Evolutionary conservation across 2,329 filamentous ascomycete species (phyloP).

Genomic region (Trichophyton mentagrophytes): DNA sequence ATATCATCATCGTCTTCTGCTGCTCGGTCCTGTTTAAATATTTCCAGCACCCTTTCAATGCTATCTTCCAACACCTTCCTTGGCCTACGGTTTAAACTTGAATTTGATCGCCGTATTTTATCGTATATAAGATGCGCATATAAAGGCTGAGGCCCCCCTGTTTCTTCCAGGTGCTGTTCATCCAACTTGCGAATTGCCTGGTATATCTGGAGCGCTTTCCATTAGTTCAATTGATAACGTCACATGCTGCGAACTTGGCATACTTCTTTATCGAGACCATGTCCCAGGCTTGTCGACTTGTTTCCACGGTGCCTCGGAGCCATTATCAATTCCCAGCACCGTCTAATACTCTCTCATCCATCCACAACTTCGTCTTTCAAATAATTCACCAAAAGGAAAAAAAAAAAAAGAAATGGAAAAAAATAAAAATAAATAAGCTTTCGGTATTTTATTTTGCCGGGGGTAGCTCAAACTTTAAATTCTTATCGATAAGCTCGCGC

Average conservation of each 20-base stretch:
- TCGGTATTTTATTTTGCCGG: neutral
- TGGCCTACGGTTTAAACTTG: slow-evolving; percentile 66
- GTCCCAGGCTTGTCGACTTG: slow-evolving; percentile 36
- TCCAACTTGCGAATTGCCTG: slow-evolving; percentile 66
- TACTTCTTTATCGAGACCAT: slow-evolving; percentile 52
- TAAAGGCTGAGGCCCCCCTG: slow-evolving; percentile 35
- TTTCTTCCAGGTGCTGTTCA: slow-evolving; percentile 48
- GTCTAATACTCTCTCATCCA: neutral
- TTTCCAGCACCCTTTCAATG: slow-evolving; percentile 67
- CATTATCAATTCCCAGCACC: slow-evolving; percentile 19
- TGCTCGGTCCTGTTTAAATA: slow-evolving; percentile 52
- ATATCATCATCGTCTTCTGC: slow-evolving; percentile 42
- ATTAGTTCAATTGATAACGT: slow-evolving; percentile 1
- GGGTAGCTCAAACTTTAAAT: neutral
- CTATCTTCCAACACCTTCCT: slow-evolving; percentile 73
- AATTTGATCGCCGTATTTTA: slow-evolving; percentile 73
- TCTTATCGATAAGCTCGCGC: slow-evolving; percentile 1
- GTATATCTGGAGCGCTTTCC: slow-evolving; percentile 45
- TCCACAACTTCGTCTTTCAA: neutral
- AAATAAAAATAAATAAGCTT: neutral
- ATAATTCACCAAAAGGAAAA: neutral
- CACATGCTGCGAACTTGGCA: neutral
- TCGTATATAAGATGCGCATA: slow-evolving; percentile 58
- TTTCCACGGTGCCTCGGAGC: slow-evolving; percentile 28
- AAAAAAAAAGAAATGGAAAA: neutral